Evolutionary conservation across 1,139 yeast species (phyloP), one percentile per base, ranked within the genome.

Genomic region (Suhomyces wounanorum): DNA sequence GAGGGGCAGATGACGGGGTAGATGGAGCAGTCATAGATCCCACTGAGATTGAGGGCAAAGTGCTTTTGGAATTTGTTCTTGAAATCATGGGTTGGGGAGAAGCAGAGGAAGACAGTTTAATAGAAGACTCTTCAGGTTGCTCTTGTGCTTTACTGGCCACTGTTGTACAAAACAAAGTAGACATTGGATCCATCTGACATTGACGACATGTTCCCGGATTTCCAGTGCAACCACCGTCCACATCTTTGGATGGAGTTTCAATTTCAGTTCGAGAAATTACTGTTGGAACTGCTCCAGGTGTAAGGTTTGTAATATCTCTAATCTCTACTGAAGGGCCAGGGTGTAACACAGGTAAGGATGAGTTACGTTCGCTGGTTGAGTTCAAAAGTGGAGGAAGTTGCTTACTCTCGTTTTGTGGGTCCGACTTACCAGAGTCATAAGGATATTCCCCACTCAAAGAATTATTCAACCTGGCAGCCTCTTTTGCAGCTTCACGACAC

Each of bases 121-220:
- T 14, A 7, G 49, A 26, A 1, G 38, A 14, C 13, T 56, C 45
- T n/a, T 50, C 60, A 31, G 52, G 56, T 44, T 58, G 62, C 38
- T 63, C 67, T 50, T 63, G 66, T 1, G 72, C 79, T 58, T 78
- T 79, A 50, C 80, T 79, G 6, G 96, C 96, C 40, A 89, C 84
- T 0, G 96, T 87, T 1, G 95, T 84, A 70, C 97, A 90, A 70
- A 90, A 90, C 38, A 89, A 72, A 1, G 96, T 89, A 5, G 94
- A 87, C 91, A 89, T 84, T 40, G 96, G 96, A 65, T 90, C 96
- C 52, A 76, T 67, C 62, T 86, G 95, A 68, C 97, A 91, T 68
- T 87, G 95, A 18, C 72, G 70, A 66, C 97, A 91, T 8, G 91
- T 84, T 6, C 96, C 97, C 14, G 97, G 96, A 60, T 87, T 83